These are phyloP conservation scores for Angophora floribunda DNA, from an alignment of 345 rosid genomes.

Conservation along the genomic window DNA sequence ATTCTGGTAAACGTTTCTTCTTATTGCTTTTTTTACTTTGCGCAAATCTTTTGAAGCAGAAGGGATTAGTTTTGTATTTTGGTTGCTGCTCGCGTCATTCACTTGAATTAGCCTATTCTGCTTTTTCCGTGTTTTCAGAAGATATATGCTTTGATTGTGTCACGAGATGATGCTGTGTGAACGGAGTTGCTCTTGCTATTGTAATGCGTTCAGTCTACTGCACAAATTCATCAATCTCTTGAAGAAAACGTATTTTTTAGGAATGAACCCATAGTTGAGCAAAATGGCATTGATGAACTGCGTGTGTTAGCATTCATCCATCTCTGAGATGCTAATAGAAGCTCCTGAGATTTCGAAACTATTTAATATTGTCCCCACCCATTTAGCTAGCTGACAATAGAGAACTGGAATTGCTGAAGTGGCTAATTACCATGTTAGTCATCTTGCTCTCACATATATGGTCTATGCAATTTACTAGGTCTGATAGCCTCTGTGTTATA, in stretches of 20 bases:
- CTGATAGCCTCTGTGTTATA: neutral
- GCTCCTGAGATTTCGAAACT: neutral
- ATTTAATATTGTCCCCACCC: neutral
- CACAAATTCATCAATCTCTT: neutral
- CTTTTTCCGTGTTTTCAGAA: neutral
- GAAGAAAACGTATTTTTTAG: neutral
- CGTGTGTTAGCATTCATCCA: neutral
- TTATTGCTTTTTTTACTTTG: no score
- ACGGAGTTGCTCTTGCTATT: neutral
- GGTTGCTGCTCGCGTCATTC: neutral
- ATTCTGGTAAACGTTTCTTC: constrained; percentile 35
- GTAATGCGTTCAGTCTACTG: neutral
- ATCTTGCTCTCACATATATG: no score
- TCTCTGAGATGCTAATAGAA: neutral
- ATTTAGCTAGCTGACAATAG: neutral
- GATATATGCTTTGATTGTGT: no score
- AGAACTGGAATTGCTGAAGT: neutral
- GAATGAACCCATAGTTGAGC: neutral
- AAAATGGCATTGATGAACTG: neutral
- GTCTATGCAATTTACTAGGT: neutral
- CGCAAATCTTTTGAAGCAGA: no score
- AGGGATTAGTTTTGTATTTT: neutral
- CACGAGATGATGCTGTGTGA: neutral
- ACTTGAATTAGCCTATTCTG: neutral
- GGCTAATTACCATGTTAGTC: neutral